Evolutionary conservation across 208 protist species (phyloP).

Genomic region (Pavlovales sp.): DNA sequence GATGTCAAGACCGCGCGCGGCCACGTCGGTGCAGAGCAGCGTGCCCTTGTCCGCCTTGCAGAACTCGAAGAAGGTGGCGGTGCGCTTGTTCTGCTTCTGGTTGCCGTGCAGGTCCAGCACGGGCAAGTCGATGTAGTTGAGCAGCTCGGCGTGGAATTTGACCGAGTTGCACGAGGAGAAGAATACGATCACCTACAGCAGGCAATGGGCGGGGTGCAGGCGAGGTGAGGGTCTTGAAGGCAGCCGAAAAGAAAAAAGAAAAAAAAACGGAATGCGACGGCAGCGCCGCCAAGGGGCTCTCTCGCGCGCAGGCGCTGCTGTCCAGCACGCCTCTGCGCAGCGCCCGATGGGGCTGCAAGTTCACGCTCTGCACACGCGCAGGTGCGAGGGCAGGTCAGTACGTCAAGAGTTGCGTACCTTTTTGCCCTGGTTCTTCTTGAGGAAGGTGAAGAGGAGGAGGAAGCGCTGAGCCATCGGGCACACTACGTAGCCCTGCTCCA

Average conservation of each 20-base stretch:
- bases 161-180: constrained; percentile 94
- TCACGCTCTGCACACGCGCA: too few relatives aligned
- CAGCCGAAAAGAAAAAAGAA: too few relatives aligned
- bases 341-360: too few relatives aligned
- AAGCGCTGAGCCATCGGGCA: constrained; percentile 88
- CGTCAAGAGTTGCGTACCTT: constrained; percentile 47
- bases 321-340: too few relatives aligned
- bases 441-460: constrained; percentile 96
- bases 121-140: constrained; percentile 99
- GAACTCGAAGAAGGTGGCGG: constrained; percentile 98
- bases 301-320: too few relatives aligned
- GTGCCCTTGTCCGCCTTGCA: constrained; percentile 86
- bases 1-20: constrained; percentile 97
- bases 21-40: constrained; percentile 98
- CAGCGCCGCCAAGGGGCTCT: too few relatives aligned
- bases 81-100: constrained; percentile 98
- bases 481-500: constrained; percentile 88
- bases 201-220: background rate
- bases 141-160: constrained; percentile 97
- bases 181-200: constrained; percentile 96
- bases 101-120: constrained; percentile 98
- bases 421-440: constrained; percentile 95
- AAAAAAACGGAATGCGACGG: too few relatives aligned
- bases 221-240: constrained; percentile 33
- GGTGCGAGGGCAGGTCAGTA: constrained; percentile 57